Percentiles rank a stretch among this genome's conserved stretches.
phyloP scores from a whole-genome alignment of 2,329 filamentous ascomycete genomes.

The Diaporthe velutina region DNA sequence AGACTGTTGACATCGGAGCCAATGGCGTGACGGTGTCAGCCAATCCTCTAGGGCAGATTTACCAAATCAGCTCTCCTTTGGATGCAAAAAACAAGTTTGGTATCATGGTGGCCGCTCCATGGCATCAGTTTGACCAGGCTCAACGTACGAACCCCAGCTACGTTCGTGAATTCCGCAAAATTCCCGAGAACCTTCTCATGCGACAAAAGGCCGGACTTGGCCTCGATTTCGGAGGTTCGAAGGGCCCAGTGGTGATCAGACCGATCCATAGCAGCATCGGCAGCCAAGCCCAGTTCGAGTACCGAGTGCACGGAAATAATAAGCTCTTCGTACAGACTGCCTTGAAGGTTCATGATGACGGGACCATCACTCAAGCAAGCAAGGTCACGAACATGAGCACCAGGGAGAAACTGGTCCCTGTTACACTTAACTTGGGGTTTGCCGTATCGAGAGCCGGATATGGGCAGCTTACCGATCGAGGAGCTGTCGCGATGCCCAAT shows the following conservation, averaged over 20 bases:
- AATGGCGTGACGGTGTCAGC: conserved; percentile 38
- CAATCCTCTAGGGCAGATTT: conserved; percentile 39
- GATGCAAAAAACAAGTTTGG: conserved; percentile 31
- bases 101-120: conserved; percentile 41
- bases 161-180: conserved; percentile 40
- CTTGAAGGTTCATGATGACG: conserved; percentile 30
- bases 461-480: conserved; percentile 42
- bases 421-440: conserved; percentile 30
- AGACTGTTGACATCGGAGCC: conserved; percentile 40
- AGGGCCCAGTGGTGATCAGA: conserved; percentile 27
- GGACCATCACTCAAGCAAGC: conserved; percentile 36
- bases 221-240: neutral
- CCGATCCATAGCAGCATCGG: conserved; percentile 30
- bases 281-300: conserved; percentile 31
- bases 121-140: conserved; percentile 41
- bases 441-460: conserved; percentile 43
- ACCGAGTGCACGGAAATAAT: neutral
- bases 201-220: conserved; percentile 1
- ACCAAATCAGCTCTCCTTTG: conserved; percentile 30
- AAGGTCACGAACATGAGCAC: conserved; percentile 33
- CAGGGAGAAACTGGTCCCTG: neutral
- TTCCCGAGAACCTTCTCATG: conserved; percentile 36
- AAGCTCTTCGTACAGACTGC: conserved; percentile 25
- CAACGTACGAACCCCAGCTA: conserved; percentile 36
- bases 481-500: conserved; percentile 38